A percentile compares a stretch with the other conserved stretches of the same genome.
phyloP scores from a whole-genome alignment of 2,329 filamentous ascomycete species.

The Claviceps sp. region DNA sequence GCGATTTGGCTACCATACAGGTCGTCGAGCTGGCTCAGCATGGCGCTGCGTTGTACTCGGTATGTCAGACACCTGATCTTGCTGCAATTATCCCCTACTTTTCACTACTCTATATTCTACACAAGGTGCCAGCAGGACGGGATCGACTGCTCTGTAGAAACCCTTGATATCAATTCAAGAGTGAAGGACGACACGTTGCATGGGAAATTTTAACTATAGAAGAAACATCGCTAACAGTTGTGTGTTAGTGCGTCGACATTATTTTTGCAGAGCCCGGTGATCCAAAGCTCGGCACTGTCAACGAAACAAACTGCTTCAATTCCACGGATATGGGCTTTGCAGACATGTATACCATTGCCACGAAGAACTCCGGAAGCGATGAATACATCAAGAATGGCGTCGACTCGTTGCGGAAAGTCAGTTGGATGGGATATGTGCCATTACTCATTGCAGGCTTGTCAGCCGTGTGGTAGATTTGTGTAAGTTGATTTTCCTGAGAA shows the following conservation, averaged over 20 bases:
- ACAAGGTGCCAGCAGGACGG: neutral
- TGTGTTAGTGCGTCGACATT: constrained; percentile 78
- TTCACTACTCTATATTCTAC: neutral
- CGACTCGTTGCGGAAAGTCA: constrained; percentile 9
- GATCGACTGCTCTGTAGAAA: no score
- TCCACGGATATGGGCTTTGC: constrained; percentile 64
- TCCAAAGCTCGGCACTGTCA: constrained; percentile 53
- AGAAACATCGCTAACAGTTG: neutral
- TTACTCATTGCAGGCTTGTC: constrained; percentile 25
- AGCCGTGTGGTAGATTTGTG: constrained; percentile 20
- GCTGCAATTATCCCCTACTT: neutral
- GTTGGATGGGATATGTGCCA: constrained; percentile 29
- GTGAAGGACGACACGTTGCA: no score
- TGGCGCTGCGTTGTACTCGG: constrained; percentile 70
- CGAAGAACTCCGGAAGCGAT: constrained; percentile 25
- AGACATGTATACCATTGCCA: constrained; percentile 58
- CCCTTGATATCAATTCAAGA: no score
- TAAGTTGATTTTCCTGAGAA: neutral
- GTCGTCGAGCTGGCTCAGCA: constrained; percentile 73
- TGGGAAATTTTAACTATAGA: neutral
- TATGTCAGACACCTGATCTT: constrained; percentile 28
- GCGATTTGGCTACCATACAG: constrained; percentile 87
- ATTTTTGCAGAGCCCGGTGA: constrained; percentile 74
- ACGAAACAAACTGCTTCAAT: constrained; percentile 79
- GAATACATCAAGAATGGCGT: constrained; percentile 18